Evolutionary conservation across 2,329 filamentous ascomycete species (phyloP), one percentile per base, ranked within the genome.

Genomic region (Diaporthe australafricana): DNA sequence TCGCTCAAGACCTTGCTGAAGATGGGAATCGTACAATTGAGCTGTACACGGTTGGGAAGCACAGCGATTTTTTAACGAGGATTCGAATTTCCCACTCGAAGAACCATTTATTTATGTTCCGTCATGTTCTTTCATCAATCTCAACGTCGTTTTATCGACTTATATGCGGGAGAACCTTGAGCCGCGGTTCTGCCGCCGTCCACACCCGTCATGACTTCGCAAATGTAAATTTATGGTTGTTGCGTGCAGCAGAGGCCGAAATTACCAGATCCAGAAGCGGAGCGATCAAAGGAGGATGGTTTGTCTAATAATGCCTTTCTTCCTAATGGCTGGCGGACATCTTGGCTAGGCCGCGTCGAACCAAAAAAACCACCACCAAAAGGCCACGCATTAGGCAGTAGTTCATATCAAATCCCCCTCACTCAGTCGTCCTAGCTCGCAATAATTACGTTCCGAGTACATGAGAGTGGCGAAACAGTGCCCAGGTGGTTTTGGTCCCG

Each of bases 211-310:
- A 12, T 20, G 22, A 35, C 45, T 14, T 25, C 14, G 16, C 30
- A 25, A 65, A 25, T 65, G 27, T 38, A 65, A 45, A 65, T 65
- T 45, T 45, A 50, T 50, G 45, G 30, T 14, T 65, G 27, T 17
- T 65, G 16, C 38, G 25, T 50, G 60, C 45, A 14, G 48, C 8
- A 63, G 45, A 38, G n/a, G n/a, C 60, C 45, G 60, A 65, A 14
- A 50, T 17, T 65, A 30, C 60, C 60, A 65, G 60, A 50, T 65
- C 7, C 42, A 65, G 60, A 48, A 38, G 45, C 45, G 60, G 60
- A 65, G 60, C 8, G 6, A 22, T 68, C 17, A 42, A 42, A 20
- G n/a, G 5, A 38, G 45, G 27, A 50, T 27, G 14, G 35, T 1
- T 20, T 65, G 30, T 50, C 60, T 65, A 65, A 50, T 65, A 50